Conservation (phyloP, 495 filamentous ascomycete genomes). For the Pyronema omphalodes region DNA sequence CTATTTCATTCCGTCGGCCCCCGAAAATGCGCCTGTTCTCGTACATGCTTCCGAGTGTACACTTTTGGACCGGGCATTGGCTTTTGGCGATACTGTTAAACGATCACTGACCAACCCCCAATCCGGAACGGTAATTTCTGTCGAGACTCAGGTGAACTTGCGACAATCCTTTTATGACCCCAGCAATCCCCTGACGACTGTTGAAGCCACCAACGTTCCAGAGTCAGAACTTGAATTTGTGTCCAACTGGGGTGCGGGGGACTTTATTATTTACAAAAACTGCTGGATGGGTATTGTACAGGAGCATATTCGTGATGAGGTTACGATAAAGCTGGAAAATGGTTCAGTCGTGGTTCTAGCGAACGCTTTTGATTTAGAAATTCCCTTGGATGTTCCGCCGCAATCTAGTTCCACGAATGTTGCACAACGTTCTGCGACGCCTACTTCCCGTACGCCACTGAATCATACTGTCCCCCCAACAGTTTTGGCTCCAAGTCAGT, state of each 20-base stretch:
- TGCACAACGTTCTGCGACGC: not conserved
- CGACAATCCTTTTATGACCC: conserved; percentile 18
- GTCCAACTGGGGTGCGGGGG: conserved; percentile 24
- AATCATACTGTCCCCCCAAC: not conserved
- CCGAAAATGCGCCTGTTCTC: conserved; percentile 20
- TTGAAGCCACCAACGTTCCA: conserved; percentile 8
- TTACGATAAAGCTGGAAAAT: conserved; percentile 24
- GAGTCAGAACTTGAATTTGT: conserved; percentile 22
- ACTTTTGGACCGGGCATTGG: conserved; percentile 28
- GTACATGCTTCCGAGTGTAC: conserved; percentile 29
- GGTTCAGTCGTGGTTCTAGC: conserved; percentile 27
- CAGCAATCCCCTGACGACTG: not conserved
- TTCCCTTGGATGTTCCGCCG: conserved; percentile 8
- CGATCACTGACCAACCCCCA: conserved; percentile 25
- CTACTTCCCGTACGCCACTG: not conserved
- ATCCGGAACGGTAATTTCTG: conserved; percentile 28
- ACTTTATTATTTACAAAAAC: conserved; percentile 26
- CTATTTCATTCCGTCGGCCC: conserved; percentile 27
- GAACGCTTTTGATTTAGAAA: conserved; percentile 23
- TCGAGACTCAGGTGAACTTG: conserved; percentile 25
- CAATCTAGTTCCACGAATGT: no score
- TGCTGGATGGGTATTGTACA: conserved; percentile 27
- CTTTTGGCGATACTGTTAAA: conserved; percentile 31
- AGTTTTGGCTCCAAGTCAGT: conserved; percentile 11
- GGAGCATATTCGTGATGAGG: conserved; percentile 19